Evolutionary conservation across 306 rosid genomes (phyloP).

Genomic region (Alnus glutinosa): DNA sequence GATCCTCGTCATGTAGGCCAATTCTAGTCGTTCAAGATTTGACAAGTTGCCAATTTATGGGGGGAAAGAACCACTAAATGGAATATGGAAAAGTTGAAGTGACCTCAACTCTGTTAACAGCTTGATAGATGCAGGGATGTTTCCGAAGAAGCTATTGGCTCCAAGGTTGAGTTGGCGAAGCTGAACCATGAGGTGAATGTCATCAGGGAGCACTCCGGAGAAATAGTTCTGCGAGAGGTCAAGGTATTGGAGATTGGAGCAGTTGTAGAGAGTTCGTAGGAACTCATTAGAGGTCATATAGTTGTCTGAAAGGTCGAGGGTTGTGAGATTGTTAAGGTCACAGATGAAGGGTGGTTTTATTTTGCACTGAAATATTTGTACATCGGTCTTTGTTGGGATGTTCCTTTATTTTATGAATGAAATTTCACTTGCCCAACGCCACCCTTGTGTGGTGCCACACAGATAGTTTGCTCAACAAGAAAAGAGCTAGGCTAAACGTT

Average conservation of each 20-base stretch:
- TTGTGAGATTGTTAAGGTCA: conserved; percentile 62
- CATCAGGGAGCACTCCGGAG: conserved; percentile 50
- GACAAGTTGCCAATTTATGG: conserved; percentile 59
- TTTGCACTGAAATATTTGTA: no score
- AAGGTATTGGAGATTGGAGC: conserved; percentile 48
- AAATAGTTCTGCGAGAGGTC: conserved; percentile 54
- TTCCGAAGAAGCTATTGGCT: no score
- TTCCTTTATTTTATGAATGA: no score
- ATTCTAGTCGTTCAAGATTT: conserved; percentile 45
- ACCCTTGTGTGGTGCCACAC: no score
- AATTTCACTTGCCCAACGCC: no score
- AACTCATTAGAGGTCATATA: conserved; percentile 42
- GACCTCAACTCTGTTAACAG: conserved; percentile 24
- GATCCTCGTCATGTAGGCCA: conserved; percentile 26
- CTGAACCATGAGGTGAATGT: conserved; percentile 37
- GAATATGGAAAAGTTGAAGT: conserved; percentile 30
- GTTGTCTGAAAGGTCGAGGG: conserved; percentile 39
- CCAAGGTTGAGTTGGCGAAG: conserved; percentile 45
- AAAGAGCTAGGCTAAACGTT: no score
- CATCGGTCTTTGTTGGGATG: no score
- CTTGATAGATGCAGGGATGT: no score
- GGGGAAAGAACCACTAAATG: conserved; percentile 51
- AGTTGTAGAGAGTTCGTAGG: conserved; percentile 49
- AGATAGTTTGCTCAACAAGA: no score
- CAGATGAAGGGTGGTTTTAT: conserved; percentile 56